Evolutionary conservation across 129 eudicot genomes (phyloP).

Genomic region (Lonicera japonica): DNA sequence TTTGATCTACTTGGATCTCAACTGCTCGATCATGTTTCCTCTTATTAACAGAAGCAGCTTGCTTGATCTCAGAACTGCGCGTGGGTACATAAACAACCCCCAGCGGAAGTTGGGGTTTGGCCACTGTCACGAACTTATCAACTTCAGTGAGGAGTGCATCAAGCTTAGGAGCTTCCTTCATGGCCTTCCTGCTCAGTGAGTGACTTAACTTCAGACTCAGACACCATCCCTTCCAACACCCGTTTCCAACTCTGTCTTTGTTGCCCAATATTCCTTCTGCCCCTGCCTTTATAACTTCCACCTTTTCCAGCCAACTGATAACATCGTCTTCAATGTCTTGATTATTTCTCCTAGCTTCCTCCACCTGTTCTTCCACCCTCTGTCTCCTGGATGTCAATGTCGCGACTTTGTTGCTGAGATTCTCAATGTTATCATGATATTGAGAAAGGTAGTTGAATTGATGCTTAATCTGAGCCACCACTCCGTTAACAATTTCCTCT

Average conservation of each 20-base stretch:
- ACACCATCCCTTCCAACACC: conserved; percentile 9
- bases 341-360: conserved; percentile 17
- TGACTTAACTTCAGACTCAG: conserved; percentile 7
- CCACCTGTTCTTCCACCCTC: conserved; percentile 15
- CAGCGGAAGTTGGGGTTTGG: background rate
- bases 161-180: conserved; percentile 1
- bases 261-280: conserved; percentile 6
- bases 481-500: background rate
- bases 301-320: conserved; percentile 21
- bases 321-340: conserved; percentile 13
- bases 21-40: background rate
- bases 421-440: conserved; percentile 8
- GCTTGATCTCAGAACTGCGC: too few relatives aligned
- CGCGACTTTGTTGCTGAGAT: conserved; percentile 10
- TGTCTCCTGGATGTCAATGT: conserved; percentile 16
- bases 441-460: conserved; percentile 18
- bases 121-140: background rate
- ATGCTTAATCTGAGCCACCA: conserved; percentile 16
- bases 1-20: conserved; percentile 13
- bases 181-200: conserved; percentile 20
- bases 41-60: background rate
- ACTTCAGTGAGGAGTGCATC: background rate
- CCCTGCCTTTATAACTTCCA: conserved; percentile 10
- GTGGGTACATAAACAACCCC: background rate
- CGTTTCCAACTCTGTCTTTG: background rate